Evolutionary conservation across 257 asterid species (phyloP).

Genomic region (Perilla frutescens): DNA sequence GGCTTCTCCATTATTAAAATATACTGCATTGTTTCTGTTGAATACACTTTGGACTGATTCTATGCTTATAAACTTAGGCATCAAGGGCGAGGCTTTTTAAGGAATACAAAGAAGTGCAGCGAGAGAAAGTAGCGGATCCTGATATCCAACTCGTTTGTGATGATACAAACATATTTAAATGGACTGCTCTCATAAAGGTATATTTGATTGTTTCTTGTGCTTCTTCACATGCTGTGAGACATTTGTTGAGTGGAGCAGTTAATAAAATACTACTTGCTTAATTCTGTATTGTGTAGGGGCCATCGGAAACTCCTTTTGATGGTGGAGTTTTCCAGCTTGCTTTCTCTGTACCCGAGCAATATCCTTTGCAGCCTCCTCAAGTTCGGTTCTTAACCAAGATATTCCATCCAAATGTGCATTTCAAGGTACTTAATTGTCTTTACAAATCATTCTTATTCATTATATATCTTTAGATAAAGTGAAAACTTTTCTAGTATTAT

Average conservation of each 20-base stretch:
- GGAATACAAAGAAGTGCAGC: slow-evolving; percentile 97
- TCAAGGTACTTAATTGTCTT: slow-evolving; percentile 64
- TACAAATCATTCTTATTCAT: neutral
- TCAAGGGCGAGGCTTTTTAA: slow-evolving; percentile 96
- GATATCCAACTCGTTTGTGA: slow-evolving; percentile 97
- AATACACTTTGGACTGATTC: neutral
- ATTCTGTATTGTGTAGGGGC: slow-evolving; percentile 65
- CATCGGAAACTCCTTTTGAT: slow-evolving; percentile 95
- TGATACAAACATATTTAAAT: slow-evolving; percentile 88
- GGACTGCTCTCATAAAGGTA: slow-evolving; percentile 98
- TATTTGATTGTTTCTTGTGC: neutral
- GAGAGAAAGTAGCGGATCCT: slow-evolving; percentile 92
- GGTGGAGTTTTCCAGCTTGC: slow-evolving; percentile 99
- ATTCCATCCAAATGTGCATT: slow-evolving; percentile 98
- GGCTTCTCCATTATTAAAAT: neutral
- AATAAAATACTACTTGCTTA: slow-evolving; percentile 16
- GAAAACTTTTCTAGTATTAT: neutral
- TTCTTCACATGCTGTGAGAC: neutral
- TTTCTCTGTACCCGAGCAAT: slow-evolving; percentile 96
- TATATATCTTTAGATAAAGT: neutral
- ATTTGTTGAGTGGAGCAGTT: slow-evolving; percentile 5
- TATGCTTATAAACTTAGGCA: slow-evolving; percentile 55
- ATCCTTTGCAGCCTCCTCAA: slow-evolving; percentile 99
- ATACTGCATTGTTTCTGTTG: slow-evolving; percentile 15
- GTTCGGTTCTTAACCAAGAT: slow-evolving; percentile 97